A percentile compares a stretch with the other conserved stretches of the same genome.
These are phyloP conservation scores for Tritrichomonas foetus DNA, from an alignment of 208 protist species.

Conservation along the genomic window DNA sequence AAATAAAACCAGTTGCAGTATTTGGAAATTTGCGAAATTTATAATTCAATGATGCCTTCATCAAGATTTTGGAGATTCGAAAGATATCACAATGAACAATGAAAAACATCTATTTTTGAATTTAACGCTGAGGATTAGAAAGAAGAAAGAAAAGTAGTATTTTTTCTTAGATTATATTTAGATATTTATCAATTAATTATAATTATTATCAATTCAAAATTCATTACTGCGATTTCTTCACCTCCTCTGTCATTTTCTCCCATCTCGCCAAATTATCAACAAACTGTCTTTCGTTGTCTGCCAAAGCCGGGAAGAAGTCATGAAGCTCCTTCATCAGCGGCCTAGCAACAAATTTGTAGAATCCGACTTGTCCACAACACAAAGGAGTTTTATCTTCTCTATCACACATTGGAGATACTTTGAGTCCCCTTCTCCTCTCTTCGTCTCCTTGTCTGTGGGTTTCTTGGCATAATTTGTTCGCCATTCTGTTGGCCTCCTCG, in stretches of 20 bases:
- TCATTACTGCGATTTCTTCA: too few species aligned
- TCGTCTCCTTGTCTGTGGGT: background rate
- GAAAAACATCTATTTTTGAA: too few species aligned
- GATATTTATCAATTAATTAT: too few species aligned
- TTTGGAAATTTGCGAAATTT: too few species aligned
- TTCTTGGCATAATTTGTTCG: background rate
- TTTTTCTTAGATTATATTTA: too few species aligned
- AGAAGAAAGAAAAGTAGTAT: too few species aligned
- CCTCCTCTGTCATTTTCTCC: background rate
- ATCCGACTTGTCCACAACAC: background rate
- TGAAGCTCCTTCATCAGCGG: background rate
- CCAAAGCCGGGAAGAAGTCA: background rate
- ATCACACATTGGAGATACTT: slow-evolving; percentile 35
- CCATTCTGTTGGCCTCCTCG: background rate
- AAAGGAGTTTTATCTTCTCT: background rate
- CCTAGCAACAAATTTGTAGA: background rate
- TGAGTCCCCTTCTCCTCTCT: background rate
- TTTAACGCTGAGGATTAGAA: too few species aligned
- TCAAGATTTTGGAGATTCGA: too few species aligned
- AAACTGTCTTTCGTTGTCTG: background rate
- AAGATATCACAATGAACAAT: too few species aligned
- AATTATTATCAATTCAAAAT: too few species aligned
- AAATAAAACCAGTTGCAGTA: too few species aligned
- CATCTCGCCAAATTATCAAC: background rate
- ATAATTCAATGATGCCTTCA: too few species aligned